Evolutionary conservation across 2,329 filamentous ascomycete species (phyloP).

Genomic region (Cordyceps javanica): DNA sequence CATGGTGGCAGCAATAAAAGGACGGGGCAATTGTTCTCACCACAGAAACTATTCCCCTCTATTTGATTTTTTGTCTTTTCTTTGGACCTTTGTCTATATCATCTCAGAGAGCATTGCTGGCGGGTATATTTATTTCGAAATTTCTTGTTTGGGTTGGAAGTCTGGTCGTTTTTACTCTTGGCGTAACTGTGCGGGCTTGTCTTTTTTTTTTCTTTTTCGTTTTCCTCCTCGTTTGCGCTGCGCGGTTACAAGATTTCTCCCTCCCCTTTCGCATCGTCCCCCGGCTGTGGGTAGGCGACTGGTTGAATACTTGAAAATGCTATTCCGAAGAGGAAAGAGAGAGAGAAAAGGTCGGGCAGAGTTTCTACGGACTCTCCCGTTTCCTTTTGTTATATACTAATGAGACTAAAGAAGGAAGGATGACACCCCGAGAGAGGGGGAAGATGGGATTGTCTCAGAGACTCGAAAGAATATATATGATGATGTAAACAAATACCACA

Average conservation of each 20-base stretch:
- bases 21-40: not conserved
- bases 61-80: not conserved
- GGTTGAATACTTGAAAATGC: not conserved
- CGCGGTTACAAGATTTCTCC: not conserved
- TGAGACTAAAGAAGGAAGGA: not conserved
- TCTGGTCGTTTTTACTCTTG: not conserved
- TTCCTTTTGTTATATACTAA: not conserved
- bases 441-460: not conserved
- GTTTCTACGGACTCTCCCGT: not conserved
- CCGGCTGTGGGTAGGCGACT: not conserved
- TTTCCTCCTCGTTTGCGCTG: not conserved
- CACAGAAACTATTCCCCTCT: not conserved
- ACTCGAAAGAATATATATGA: not conserved
- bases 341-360: not conserved
- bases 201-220: not conserved
- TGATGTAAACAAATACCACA: constrained; percentile 1
- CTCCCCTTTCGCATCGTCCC: not conserved
- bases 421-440: not conserved
- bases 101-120: not conserved
- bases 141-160: not conserved
- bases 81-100: not conserved
- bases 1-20: not conserved
- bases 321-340: no score
- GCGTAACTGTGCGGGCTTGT: not conserved
- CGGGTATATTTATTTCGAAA: not conserved